A percentile compares a stretch with the other conserved stretches of the same genome.
These are phyloP conservation scores for Leccinum fibrillosum DNA, from an alignment of 768 basidiomycete species.

Conservation along the genomic window DNA sequence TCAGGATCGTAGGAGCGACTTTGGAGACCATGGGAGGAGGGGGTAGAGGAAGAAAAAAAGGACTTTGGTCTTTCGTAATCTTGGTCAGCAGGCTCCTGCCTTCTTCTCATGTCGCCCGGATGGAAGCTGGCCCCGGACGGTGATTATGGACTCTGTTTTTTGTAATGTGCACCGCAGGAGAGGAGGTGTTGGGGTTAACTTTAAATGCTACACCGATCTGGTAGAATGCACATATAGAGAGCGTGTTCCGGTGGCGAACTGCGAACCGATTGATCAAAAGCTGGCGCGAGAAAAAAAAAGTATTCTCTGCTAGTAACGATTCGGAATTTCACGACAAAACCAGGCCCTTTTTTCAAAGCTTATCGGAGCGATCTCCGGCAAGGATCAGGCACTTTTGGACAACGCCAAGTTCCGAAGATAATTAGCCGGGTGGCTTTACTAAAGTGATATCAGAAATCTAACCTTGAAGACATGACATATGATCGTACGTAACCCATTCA, in stretches of 20 bases:
- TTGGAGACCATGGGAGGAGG: constrained; percentile 34
- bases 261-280: neutral
- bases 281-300: neutral
- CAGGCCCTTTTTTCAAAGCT: constrained; percentile 13
- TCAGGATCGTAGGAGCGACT: constrained; percentile 33
- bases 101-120: constrained; percentile 17
- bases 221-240: constrained; percentile 3
- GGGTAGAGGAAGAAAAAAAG: neutral
- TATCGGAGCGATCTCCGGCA: constrained; percentile 28
- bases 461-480: constrained; percentile 23
- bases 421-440: constrained; percentile 15
- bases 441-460: constrained; percentile 22
- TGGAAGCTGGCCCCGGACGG: constrained; percentile 11
- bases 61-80: constrained; percentile 21
- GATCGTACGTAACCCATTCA: constrained; percentile 21
- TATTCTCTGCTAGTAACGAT: neutral
- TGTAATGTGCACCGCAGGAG: constrained; percentile 9
- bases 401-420: constrained; percentile 9
- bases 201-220: constrained; percentile 12
- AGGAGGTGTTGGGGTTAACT: constrained; percentile 8
- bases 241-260: constrained; percentile 5
- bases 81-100: constrained; percentile 15
- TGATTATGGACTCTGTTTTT: constrained; percentile 13
- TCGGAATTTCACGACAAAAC: neutral
- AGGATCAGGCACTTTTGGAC: constrained; percentile 21